phyloP scores from a whole-genome alignment of 2,329 filamentous ascomycete genomes.

The Capronia coronata region DNA sequence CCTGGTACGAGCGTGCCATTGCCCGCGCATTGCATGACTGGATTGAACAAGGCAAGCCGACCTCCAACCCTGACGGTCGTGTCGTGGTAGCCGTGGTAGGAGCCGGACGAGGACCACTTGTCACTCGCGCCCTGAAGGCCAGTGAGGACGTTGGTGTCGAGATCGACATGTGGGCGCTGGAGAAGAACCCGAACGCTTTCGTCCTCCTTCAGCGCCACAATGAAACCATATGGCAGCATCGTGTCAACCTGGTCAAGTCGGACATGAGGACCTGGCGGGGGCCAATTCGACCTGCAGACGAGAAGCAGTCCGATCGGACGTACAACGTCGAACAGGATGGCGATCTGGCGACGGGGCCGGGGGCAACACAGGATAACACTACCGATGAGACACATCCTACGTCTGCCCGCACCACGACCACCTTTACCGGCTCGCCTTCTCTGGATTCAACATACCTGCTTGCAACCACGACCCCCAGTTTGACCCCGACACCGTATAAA shows the following conservation, averaged over 20 bases:
- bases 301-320: conserved; percentile 22
- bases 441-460: conserved; percentile 32
- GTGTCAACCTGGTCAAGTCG: conserved; percentile 83
- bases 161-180: conserved; percentile 80
- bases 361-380: conserved; percentile 18
- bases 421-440: conserved; percentile 46
- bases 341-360: conserved; percentile 28
- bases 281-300: conserved; percentile 40
- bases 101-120: conserved; percentile 84
- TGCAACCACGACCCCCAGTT: conserved; percentile 12
- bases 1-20: conserved; percentile 86
- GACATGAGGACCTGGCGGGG: conserved; percentile 98
- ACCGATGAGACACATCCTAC: conserved; percentile 32
- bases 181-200: conserved; percentile 98
- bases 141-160: conserved; percentile 67
- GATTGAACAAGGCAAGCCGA: conserved; percentile 63
- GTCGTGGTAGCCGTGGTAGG: conserved; percentile 89
- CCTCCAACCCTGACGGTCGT: conserved; percentile 61
- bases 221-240: conserved; percentile 67
- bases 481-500: conserved; percentile 31
- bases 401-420: conserved; percentile 35
- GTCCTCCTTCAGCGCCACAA: conserved; percentile 88
- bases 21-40: conserved; percentile 75
- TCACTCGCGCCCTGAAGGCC: conserved; percentile 77
- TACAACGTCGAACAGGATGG: conserved; percentile 30